Evolutionary conservation across 768 basidiomycete genomes (phyloP).

Genomic region (Tulasnella sp.): DNA sequence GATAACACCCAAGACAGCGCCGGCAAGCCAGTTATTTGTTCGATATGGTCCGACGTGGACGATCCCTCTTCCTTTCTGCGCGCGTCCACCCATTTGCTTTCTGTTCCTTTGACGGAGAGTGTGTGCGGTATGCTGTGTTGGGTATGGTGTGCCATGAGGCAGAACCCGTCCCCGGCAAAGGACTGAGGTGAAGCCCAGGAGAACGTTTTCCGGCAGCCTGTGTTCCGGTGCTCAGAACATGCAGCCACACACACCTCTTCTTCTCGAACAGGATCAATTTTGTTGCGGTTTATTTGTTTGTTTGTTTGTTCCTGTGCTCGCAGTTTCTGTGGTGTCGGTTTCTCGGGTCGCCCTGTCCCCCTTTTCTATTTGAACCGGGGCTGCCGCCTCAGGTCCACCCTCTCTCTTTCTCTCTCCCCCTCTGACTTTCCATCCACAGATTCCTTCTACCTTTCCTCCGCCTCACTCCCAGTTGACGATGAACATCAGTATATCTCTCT

Average conservation of each 20-base stretch:
- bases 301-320: constrained; percentile 3
- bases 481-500: constrained; percentile 27
- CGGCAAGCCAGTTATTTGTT: too few relatives aligned
- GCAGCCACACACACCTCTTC: neutral
- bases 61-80: neutral
- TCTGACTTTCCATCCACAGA: constrained; percentile 17
- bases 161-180: neutral
- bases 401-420: neutral
- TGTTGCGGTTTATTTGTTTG: constrained; percentile 13
- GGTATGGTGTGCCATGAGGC: constrained; percentile 6
- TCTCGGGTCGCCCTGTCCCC: constrained; percentile 19
- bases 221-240: too few relatives aligned
- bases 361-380: constrained; percentile 14
- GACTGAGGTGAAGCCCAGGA: neutral
- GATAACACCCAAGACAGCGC: neutral
- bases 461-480: constrained; percentile 5
- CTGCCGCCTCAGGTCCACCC: constrained; percentile 15
- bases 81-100: neutral
- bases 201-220: constrained; percentile 21
- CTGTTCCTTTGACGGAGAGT: neutral
- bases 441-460: neutral
- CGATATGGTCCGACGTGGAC: neutral
- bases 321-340: neutral
- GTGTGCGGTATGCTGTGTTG: constrained; percentile 7
- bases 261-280: constrained; percentile 13